Base-by-base conservation (phyloP, 2,329 filamentous ascomycete species). In the Fulvia fulva region DNA sequence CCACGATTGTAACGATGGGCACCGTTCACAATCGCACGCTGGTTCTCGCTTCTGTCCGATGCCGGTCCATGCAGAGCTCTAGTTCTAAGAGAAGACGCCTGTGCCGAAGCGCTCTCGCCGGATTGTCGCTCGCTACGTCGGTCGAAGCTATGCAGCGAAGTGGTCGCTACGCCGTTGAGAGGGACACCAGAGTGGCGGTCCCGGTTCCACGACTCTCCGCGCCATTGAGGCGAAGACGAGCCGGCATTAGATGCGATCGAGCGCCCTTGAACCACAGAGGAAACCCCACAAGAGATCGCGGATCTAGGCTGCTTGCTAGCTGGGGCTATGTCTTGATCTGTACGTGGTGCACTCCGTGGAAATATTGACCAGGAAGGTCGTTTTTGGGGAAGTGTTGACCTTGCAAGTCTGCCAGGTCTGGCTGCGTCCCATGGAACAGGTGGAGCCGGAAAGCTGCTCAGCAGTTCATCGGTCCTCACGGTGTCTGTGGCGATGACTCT, bases 381-480 rank as follows among this genome's bases (percentile, higher is more conserved):
- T 41, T 55, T 45, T 21, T 23, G 25, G 41, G 51, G 37, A 25
- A 34, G 19, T 12, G 11, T 25, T 1, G 3, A 12, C 14, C 25
- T 47, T 8, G 21, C 44, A 25, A 5, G 25, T n/a, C 37, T 41
- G 14, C 19, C 14, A 7, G 6, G 12, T n/a, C 37, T 41, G 14
- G 14, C 8, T 4, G 3, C 19, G 16, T 41, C 37, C n/a, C 25
- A 19, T 26, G 1, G 44, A 12, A 6, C 43, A 3, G 65, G 64
- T 7, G 67, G 67, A 7, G 41, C 44, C 3, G 68, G 67, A 44
- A 70, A 70, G 11, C 58, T 59, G 9, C 57, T 30, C 26, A 69
- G 57, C 5, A 69, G 23, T 3, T 69, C 65, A 16, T 50, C 52
- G 7, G 67, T 68, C 25, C 65, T 55, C 30, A 61, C 52, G 12